Base-by-base conservation (phyloP, 2,329 filamentous ascomycete species). In the Immersiporthe knoxdaviesiana region DNA sequence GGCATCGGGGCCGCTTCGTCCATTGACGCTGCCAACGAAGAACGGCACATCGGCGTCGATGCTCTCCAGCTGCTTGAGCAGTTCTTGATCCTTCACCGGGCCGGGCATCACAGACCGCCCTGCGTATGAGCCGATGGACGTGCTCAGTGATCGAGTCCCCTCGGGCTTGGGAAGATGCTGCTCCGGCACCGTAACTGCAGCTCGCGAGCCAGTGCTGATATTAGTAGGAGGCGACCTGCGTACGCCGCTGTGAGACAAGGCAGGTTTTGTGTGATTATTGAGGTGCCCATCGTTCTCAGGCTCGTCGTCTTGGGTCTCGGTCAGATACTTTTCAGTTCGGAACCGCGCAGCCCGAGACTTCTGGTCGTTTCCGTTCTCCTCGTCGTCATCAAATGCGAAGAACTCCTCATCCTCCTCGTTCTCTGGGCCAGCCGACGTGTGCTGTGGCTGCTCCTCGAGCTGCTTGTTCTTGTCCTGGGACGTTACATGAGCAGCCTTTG, bases 11-110 rank as follows among this genome's bases (percentile, higher is more conserved):
- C 73, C 63, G 37, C 70, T 76, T 16, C 74, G 71, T 39, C 76
- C 78, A 65, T 79, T 74, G 6, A 84, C 73, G 70, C 81, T 82
- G 11, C 82, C 82, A 1, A 84, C 80, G 70, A 82, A 82, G 10
- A 77, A 77, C 54, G 77, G 76, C 27, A 83, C 72, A 6, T 63
- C 65, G 30, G 76, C 74, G 59, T 80, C 80, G 66, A 82, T 73
- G 61, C 76, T 73, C 7, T 78, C 78, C 3, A 81, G 81, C 73
- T 78, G 73, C 18, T 81, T 66, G 39, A 70, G 64, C 63, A 70
- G 63, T 27, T 64, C 60, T 32, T 41, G 61, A 37, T 72, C 60
- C 63, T 70, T 70, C 35, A 72, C 63, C 11, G 63, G 41, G 37
- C 52, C 52, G 21, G 70, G 76, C 21, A 72, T 76, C 65, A 84